Evolutionary conservation across 257 asterid species (phyloP).

Genomic region (Lycium barbarum): DNA sequence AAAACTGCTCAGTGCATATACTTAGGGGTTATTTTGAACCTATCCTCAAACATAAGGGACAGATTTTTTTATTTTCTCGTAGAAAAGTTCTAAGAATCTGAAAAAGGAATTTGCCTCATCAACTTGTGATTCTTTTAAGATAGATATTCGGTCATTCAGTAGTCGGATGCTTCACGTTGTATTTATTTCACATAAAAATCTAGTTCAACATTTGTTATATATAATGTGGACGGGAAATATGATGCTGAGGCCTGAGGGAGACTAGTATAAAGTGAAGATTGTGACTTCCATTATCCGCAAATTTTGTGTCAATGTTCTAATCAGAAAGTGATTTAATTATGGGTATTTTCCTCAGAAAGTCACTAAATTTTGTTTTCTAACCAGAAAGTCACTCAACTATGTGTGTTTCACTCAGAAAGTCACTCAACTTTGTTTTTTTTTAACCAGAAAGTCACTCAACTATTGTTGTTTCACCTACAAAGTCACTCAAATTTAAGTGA

Average conservation of each 20-base stretch:
- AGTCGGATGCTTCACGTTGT: conserved; percentile 23
- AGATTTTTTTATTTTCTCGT: background rate
- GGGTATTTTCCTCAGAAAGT: too few species aligned
- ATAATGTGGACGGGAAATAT: background rate
- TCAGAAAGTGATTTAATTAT: background rate
- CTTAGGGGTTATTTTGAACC: background rate
- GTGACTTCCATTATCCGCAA: background rate
- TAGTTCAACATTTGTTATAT: background rate
- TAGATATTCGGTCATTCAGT: background rate
- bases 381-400: too few species aligned
- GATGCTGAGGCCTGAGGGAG: background rate
- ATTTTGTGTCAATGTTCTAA: background rate
- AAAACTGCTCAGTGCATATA: background rate
- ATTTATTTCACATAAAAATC: background rate
- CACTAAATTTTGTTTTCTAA: too few species aligned
- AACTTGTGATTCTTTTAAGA: conserved; percentile 29
- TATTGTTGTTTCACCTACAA: too few species aligned
- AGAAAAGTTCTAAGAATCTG: background rate
- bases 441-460: too few species aligned
- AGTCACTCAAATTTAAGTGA: too few species aligned
- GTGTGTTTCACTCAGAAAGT: too few species aligned
- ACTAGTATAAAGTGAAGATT: background rate
- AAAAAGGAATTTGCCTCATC: background rate
- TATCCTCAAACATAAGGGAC: background rate
- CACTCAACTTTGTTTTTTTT: too few species aligned